Percentiles rank a stretch among this genome's conserved stretches.
phyloP scores from a whole-genome alignment of 352 stramenopile genomes.

The Poterioochromonas sp. region DNA sequence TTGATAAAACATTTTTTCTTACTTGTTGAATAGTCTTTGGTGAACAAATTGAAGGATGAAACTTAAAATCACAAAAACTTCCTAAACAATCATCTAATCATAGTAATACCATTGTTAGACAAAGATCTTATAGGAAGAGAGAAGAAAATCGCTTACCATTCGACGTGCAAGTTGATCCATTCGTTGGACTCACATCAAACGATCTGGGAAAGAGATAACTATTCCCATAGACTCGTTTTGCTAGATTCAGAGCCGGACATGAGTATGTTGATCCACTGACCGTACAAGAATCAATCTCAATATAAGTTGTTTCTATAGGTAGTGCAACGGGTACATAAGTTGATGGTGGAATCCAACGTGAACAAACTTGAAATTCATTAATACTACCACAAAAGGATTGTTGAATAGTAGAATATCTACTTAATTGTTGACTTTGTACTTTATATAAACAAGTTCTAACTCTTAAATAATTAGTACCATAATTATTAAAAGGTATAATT shows the following conservation, averaged over 20 bases:
- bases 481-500: slow-evolving; percentile 31
- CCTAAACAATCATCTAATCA: slow-evolving; percentile 22
- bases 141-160: slow-evolving; percentile 13
- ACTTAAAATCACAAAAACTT: not conserved
- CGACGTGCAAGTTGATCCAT: not conserved
- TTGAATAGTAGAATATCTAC: not conserved
- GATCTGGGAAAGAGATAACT: slow-evolving; percentile 1
- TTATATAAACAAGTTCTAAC: not conserved
- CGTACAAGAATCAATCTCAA: slow-evolving; percentile 26
- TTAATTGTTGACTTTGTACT: not conserved
- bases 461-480: slow-evolving; percentile 14
- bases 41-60: slow-evolving; percentile 5
- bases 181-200: not conserved
- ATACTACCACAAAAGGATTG: not conserved
- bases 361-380: slow-evolving; percentile 2
- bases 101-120: not conserved
- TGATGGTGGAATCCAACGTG: not conserved
- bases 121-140: not conserved
- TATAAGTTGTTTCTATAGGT: slow-evolving; percentile 18
- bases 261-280: not conserved
- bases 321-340: slow-evolving; percentile 10
- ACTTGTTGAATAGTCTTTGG: slow-evolving; percentile 25
- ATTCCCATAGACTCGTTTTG: slow-evolving; percentile 8
- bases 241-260: not conserved
- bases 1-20: no score